phyloP scores from a whole-genome alignment of 2,329 filamentous ascomycete genomes.

The Clathrospora elynae region DNA sequence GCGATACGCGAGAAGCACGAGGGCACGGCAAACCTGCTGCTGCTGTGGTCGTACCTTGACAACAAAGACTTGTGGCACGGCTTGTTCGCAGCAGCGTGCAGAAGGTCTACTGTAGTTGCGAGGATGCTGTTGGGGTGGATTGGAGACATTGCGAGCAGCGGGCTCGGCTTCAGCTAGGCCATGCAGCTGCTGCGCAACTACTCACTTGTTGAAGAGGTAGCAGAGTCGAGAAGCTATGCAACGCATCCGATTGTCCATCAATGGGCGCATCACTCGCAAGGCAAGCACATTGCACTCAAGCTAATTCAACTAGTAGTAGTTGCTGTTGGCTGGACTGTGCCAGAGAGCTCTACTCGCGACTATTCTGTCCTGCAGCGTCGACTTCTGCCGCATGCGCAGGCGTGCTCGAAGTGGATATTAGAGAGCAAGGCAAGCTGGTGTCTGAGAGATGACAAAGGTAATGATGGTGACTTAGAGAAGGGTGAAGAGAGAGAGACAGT shows the following conservation, averaged over 20 bases:
- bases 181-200: slow-evolving; percentile 32
- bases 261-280: slow-evolving; percentile 21
- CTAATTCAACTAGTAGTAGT: slow-evolving; percentile 16
- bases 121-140: slow-evolving; percentile 21
- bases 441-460: not conserved
- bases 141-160: slow-evolving; percentile 14
- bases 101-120: slow-evolving; percentile 2
- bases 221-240: slow-evolving; percentile 18
- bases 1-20: slow-evolving; percentile 27
- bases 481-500: slow-evolving; percentile 9
- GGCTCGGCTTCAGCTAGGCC: slow-evolving; percentile 23
- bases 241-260: slow-evolving; percentile 27
- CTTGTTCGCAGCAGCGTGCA: slow-evolving; percentile 23
- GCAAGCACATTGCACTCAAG: slow-evolving; percentile 16
- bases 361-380: slow-evolving; percentile 20
- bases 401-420: slow-evolving; percentile 8
- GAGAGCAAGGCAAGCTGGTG: slow-evolving; percentile 7
- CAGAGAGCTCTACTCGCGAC: slow-evolving; percentile 8
- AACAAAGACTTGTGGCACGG: slow-evolving; percentile 35
- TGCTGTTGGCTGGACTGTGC: slow-evolving; percentile 20
- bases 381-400: slow-evolving; percentile 25
- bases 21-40: slow-evolving; percentile 31
- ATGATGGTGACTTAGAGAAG: not conserved
- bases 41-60: slow-evolving; percentile 37
- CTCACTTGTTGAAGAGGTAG: slow-evolving; percentile 28